Base-by-base conservation (phyloP, 2,329 filamentous ascomycete species). In the Ophiognomonia clavigignenti-juglandacearum region DNA sequence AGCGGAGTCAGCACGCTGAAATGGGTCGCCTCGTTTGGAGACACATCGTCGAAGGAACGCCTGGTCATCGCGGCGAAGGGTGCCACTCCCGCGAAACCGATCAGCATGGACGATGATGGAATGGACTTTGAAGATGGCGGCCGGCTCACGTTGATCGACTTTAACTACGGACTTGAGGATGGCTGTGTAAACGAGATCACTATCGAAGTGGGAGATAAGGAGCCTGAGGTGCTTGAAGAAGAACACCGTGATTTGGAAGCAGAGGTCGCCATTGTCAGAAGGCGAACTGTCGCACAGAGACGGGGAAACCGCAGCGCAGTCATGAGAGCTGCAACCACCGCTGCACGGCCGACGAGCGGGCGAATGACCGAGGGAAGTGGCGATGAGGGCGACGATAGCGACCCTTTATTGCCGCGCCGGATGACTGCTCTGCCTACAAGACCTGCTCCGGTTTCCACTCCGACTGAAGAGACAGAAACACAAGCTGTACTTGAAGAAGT, bases 111-210 rank as follows among this genome's bases (percentile, higher is more conserved):
- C 53, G 86, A 89, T 54, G 50, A 48, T 18, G 82, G 80, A 39
- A 77, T 85, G 43, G 79, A 86, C 57, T 87, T 88, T 53, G 77
- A 88, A n/a, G 88, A 92, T 57, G 86, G 87, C 6, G 87, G 87
- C 13, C 77, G 87, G 51, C 70, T 93, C 36, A 77, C 79, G 9
- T 68, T 92, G 8, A 69, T 91, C 37, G 87, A 92, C 61, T 92
- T 92, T 61, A 78, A 84, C 53, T 86, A 86, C 55, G 69, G 74
- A 1, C 56, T 74, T 1, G 64, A 59, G 4, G 70, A 86, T 59
- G 85, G 83, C 4, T 62, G 66, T 36, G 71, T 73, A 47, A 67
- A 64, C 1, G 77, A 85, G 50, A 65, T 87, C 35, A 82, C 75
- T 2, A 84, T 93, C 43, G 87, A 92, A 59, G 80, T 92, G 22